Evolutionary conservation across 495 filamentous ascomycete species (phyloP).

Genomic region (Penicillium steckii): DNA sequence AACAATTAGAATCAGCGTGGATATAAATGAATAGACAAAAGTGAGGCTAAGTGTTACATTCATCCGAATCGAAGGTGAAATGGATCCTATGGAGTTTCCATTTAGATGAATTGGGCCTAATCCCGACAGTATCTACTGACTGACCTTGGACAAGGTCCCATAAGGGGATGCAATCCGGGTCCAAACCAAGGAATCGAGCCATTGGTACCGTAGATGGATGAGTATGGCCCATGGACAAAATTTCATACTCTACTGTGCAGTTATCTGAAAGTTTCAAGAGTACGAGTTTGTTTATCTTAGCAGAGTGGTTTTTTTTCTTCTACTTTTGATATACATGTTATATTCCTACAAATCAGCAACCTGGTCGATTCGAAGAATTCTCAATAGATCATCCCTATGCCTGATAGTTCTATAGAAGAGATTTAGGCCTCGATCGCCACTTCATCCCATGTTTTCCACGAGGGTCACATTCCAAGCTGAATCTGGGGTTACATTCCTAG

Average conservation of each 20-base stretch:
- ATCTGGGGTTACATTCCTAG: slow-evolving; percentile 17
- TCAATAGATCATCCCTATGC: too few relatives aligned
- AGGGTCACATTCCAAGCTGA: slow-evolving; percentile 15
- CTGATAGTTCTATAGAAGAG: background rate
- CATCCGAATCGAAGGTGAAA: background rate
- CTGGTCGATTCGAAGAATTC: too few relatives aligned
- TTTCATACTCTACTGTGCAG: background rate
- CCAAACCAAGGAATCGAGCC: background rate
- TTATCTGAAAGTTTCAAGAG: background rate
- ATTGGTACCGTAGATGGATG: background rate
- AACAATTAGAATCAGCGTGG: background rate
- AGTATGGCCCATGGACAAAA: background rate
- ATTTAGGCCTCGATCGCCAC: background rate
- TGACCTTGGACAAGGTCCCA: background rate
- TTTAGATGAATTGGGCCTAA: slow-evolving; percentile 7
- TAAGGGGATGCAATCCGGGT: background rate
- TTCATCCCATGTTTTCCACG: slow-evolving; percentile 1
- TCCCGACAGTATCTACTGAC: slow-evolving; percentile 1
- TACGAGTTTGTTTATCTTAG: too few relatives aligned
- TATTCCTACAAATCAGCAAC: too few relatives aligned
- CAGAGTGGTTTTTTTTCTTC: too few relatives aligned
- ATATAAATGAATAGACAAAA: slow-evolving; percentile 1
- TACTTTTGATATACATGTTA: too few relatives aligned
- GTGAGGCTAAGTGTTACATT: slow-evolving; percentile 4
- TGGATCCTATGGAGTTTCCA: background rate